A percentile compares a stretch with the other conserved stretches of the same genome.
Conservation (phyloP, 2,329 filamentous ascomycete genomes). For the Aspergillus glaucus region DNA sequence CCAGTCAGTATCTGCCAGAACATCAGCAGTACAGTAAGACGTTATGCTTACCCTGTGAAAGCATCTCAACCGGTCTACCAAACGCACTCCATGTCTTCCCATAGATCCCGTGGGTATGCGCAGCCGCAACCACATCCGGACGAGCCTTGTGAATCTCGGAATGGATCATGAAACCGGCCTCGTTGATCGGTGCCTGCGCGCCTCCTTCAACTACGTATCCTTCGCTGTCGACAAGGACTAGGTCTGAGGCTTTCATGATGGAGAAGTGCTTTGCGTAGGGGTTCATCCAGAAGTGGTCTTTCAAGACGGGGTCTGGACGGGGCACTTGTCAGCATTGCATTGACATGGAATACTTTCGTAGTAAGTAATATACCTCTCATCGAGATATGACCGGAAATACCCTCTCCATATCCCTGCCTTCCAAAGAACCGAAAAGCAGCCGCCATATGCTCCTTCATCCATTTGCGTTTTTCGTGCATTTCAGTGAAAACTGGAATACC, state of each 20-base stretch:
- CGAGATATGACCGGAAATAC: slow-evolving; percentile 38
- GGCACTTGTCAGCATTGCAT: not conserved
- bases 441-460: slow-evolving; percentile 47
- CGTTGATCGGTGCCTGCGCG: slow-evolving; percentile 34
- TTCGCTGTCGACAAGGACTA: slow-evolving; percentile 35
- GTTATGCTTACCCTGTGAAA: slow-evolving; percentile 48
- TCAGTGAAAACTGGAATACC: slow-evolving; percentile 37
- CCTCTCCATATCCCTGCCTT: slow-evolving; percentile 35
- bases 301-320: slow-evolving; percentile 27
- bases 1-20: slow-evolving; percentile 1
- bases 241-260: slow-evolving; percentile 36
- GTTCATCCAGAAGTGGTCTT: slow-evolving; percentile 38
- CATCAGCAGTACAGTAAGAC: not conserved
- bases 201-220: slow-evolving; percentile 37
- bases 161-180: slow-evolving; percentile 55
- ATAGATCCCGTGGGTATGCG: slow-evolving; percentile 54
- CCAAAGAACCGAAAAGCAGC: slow-evolving; percentile 38
- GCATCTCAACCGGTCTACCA: slow-evolving; percentile 53
- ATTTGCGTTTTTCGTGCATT: slow-evolving; percentile 43
- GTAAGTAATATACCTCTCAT: slow-evolving; percentile 24
- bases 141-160: slow-evolving; percentile 54
- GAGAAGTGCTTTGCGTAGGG: slow-evolving; percentile 37
- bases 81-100: slow-evolving; percentile 58
- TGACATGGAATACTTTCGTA: no score
- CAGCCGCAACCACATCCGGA: slow-evolving; percentile 53